Evolutionary conservation across 257 asterid species (phyloP).

Genomic region (Solanum stenotomum): DNA sequence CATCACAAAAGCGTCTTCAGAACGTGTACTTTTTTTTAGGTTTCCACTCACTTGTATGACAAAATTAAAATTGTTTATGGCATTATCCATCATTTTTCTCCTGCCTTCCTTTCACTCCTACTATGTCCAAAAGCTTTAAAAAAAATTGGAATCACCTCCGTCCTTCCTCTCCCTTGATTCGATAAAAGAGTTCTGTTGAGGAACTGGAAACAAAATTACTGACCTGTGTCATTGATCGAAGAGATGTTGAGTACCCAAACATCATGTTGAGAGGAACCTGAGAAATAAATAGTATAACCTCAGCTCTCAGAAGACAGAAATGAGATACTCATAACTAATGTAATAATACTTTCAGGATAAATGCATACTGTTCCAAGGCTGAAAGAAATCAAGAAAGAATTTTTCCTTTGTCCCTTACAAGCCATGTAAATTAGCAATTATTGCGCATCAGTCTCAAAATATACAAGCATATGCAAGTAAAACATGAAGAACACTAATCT

Average conservation of each 20-base stretch:
- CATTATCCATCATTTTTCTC: background rate
- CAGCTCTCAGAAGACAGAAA: background rate
- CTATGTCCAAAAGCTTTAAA: background rate
- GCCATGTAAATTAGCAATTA: background rate
- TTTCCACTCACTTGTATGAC: background rate
- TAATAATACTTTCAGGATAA: background rate
- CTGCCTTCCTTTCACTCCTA: background rate
- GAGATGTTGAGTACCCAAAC: slow-evolving; percentile 98
- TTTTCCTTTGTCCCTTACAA: background rate
- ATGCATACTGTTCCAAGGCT: background rate
- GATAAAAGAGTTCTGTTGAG: background rate
- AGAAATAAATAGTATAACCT: background rate
- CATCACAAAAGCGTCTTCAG: background rate
- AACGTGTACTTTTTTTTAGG: background rate
- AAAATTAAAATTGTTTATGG: background rate
- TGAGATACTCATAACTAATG: background rate
- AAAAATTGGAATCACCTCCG: background rate
- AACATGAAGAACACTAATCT: background rate
- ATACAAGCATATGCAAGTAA: background rate
- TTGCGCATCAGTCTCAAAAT: background rate
- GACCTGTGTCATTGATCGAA: slow-evolving; percentile 99
- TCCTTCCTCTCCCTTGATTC: background rate
- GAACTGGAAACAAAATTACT: background rate
- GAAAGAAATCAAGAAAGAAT: background rate
- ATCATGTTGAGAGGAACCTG: slow-evolving; percentile 99